Percentiles rank a stretch among this genome's conserved stretches.
phyloP scores from a whole-genome alignment of 176 grass and related monocot genomes.

The Hyparrhenia diplandra region DNA sequence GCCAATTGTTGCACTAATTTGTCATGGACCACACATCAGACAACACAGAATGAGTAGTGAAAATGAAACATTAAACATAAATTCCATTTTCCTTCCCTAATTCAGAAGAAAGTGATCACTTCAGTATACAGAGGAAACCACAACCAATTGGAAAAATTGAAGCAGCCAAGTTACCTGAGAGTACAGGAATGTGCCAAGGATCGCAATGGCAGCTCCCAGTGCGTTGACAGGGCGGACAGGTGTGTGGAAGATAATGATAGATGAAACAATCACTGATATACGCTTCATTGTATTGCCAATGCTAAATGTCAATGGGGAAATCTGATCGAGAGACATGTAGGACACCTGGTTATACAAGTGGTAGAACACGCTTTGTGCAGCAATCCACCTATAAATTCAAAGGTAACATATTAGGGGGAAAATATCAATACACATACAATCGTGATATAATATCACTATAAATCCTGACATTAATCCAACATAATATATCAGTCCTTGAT shows the following conservation, averaged over 20 bases:
- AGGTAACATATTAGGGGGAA: constrained; percentile 13
- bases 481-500: not conserved
- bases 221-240: constrained; percentile 83
- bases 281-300: constrained; percentile 97
- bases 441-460: not conserved
- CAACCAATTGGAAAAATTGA: not conserved
- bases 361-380: constrained; percentile 90
- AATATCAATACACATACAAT: not conserved
- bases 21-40: not conserved
- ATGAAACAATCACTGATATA: constrained; percentile 90
- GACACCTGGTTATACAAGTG: constrained; percentile 97
- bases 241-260: constrained; percentile 91
- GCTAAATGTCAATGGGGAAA: constrained; percentile 91
- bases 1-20: not conserved
- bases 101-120: not conserved
- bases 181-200: constrained; percentile 92
- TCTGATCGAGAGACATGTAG: constrained; percentile 89
- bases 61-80: constrained; percentile 10
- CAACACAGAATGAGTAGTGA: not conserved
- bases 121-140: not conserved
- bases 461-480: not conserved
- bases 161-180: constrained; percentile 72
- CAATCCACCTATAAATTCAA: constrained; percentile 74
- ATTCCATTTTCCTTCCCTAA: not conserved
- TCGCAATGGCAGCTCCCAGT: constrained; percentile 85